Evolutionary conservation across 2,329 filamentous ascomycete species (phyloP).

Genomic region (Aspergillus carbonarius): DNA sequence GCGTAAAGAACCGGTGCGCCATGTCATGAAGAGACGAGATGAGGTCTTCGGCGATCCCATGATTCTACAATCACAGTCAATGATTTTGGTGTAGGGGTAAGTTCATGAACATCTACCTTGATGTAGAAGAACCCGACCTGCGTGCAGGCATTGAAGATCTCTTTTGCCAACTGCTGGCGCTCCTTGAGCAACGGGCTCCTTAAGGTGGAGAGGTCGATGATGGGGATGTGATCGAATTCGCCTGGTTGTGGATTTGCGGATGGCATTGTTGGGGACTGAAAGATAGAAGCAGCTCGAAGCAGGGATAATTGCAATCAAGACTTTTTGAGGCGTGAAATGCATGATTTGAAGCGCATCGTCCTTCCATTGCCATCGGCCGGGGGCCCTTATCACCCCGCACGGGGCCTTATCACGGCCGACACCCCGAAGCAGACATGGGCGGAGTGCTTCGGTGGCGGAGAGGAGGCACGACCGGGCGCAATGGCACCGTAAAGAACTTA

Average conservation of each 20-base stretch:
- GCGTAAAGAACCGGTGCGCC: slow-evolving; percentile 43
- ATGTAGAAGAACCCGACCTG: slow-evolving; percentile 49
- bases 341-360: neutral
- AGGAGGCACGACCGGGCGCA: too few species aligned
- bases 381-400: neutral
- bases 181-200: slow-evolving; percentile 36
- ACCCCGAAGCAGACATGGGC: too few species aligned
- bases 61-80: slow-evolving; percentile 16
- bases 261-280: neutral
- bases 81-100: rapidly evolving
- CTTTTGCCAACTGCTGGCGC: slow-evolving; percentile 40
- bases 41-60: slow-evolving; percentile 20
- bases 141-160: slow-evolving; percentile 42
- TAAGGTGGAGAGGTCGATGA: slow-evolving; percentile 48
- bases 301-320: too few species aligned
- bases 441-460: too few species aligned
- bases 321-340: neutral
- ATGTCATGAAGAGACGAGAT: slow-evolving; percentile 15
- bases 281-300: neutral
- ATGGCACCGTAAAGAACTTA: too few species aligned
- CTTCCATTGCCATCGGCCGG: neutral
- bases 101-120: slow-evolving; percentile 19
- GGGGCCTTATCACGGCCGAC: neutral
- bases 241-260: neutral
- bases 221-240: slow-evolving; percentile 35